Conservation (phyloP, 257 asterid species). For the Solanum gracilifrons region DNA sequence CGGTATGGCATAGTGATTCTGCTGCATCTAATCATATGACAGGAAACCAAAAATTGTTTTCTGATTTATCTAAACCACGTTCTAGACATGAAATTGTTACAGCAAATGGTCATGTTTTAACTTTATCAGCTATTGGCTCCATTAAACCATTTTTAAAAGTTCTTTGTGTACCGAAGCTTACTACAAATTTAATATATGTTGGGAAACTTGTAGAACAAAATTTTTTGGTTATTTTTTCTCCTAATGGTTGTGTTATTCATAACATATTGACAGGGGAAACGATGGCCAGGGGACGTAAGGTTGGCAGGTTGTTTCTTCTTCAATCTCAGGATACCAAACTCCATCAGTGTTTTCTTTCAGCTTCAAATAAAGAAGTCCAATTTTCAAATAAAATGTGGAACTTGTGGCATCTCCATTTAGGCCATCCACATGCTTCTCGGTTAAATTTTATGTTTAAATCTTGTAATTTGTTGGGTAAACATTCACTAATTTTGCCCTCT, state of each 20-base stretch:
- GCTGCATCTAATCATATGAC: neutral
- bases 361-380: neutral
- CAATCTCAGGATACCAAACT: neutral
- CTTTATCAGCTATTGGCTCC: neutral
- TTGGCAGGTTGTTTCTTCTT: neutral
- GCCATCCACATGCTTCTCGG: neutral
- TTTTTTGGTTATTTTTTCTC: neutral
- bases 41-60: neutral
- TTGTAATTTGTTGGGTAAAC: neutral
- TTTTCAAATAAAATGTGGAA: neutral
- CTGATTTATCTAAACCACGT: neutral
- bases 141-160: neutral
- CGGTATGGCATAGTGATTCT: neutral
- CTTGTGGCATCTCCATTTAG: neutral
- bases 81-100: neutral
- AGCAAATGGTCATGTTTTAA: neutral
- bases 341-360: neutral
- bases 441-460: neutral
- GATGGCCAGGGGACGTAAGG: neutral
- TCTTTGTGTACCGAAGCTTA: neutral
- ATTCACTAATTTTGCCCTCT: neutral
- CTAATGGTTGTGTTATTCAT: neutral
- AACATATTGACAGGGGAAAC: neutral
- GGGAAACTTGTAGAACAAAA: too few relatives aligned
- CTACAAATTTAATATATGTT: neutral